Base-by-base conservation (phyloP, 352 stramenopile genomes). In the Pelagophyceae sp. region DNA sequence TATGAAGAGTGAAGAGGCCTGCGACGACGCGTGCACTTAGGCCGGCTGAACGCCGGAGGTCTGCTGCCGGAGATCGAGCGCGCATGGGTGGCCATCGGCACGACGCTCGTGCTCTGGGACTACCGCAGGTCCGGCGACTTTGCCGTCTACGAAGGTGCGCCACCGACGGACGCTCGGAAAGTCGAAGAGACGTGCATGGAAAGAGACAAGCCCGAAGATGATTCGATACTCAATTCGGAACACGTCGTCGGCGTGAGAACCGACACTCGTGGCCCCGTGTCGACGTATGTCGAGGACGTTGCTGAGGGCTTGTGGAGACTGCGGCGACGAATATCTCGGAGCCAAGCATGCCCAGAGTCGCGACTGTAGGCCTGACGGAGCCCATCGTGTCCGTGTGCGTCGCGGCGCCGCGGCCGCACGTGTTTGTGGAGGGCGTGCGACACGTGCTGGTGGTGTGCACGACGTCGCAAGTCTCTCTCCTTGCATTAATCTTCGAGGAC, bases 21-120 rank as follows among this genome's bases (percentile, higher is more conserved):
- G 23, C 45, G 23, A 54, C 45, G 45, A 54, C 45, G 45, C 45
- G 45, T 23, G 45, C 45, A 54, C 11, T 54, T 31, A 31, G 31
- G 61, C 31, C 11, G n/a, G 61, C 3, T 19, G 23, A 17, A 65
- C 5, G 5, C 58, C 23, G 58, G 15, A 6, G 67, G 67, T 1
- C 37, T 74, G 35, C n/a, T 74, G 38, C 35, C 67, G 25, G 67
- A 74, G 38, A 58, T 74, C 20, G 67, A 54, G 33, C 58, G 67
- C 37, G 67, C 67, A 1, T 74, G 67, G 67, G 33, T 11, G 2
- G 67, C 35, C 3, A 5, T 74, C 35, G 67, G 67, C 15, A n/a
- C 19, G 35, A 11, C 35, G 33, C 38, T 74, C 20, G 33, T 74
- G 15, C 35, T 74, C 35, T 74, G 67, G 67, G 67, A 51, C 67